These are phyloP conservation scores for Delphinella strobiligena DNA, from an alignment of 2,329 filamentous ascomycete genomes.

Conservation along the genomic window DNA sequence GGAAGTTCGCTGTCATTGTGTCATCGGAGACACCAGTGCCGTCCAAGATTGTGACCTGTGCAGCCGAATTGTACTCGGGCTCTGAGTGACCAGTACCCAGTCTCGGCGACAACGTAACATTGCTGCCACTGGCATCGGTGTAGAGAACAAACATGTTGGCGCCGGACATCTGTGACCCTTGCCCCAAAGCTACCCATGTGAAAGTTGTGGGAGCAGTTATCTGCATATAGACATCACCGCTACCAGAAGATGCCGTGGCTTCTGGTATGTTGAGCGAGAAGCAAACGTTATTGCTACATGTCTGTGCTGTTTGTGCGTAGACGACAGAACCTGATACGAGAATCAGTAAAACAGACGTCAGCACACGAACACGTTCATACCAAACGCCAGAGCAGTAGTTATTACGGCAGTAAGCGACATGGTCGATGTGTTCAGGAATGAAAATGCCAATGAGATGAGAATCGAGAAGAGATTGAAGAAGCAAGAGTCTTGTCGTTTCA, in stretches of 20 bases:
- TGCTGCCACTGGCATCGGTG: slow-evolving; percentile 36
- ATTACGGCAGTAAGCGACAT: too few species aligned
- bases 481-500: too few species aligned
- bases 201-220: slow-evolving; percentile 41
- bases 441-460: too few species aligned
- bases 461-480: too few species aligned
- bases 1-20: slow-evolving; percentile 44
- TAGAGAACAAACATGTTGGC: slow-evolving; percentile 50
- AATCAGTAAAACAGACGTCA: too few species aligned
- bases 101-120: slow-evolving; percentile 47
- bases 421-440: too few species aligned
- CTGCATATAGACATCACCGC: slow-evolving; percentile 47
- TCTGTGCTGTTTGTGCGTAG: not conserved
- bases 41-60: slow-evolving; percentile 37
- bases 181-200: slow-evolving; percentile 44
- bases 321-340: not conserved
- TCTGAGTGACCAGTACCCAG: slow-evolving; percentile 30
- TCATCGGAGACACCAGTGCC: slow-evolving; percentile 41
- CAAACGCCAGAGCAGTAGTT: too few species aligned
- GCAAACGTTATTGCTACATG: slow-evolving; percentile 23
- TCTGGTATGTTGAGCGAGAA: slow-evolving; percentile 44
- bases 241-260: slow-evolving; percentile 36
- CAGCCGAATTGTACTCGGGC: slow-evolving; percentile 30
- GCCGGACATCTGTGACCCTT: slow-evolving; percentile 41
- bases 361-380: too few species aligned